Percentiles rank a stretch among this genome's conserved stretches.
phyloP scores from a whole-genome alignment of 2,329 filamentous ascomycete genomes.

The Chaetoscypha palmicola region DNA sequence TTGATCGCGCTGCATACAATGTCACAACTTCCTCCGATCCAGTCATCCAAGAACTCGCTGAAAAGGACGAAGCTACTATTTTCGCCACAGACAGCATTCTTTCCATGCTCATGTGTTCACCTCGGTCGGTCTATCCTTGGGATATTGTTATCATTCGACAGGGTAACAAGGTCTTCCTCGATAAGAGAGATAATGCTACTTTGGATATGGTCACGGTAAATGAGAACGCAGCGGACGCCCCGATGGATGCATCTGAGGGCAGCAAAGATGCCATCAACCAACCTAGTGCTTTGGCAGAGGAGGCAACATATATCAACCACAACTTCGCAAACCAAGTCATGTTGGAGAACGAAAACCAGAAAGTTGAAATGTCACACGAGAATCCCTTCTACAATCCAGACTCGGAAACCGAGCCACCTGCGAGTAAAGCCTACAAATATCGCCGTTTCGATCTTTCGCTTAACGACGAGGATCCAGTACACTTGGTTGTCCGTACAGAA shows the following conservation, averaged over 20 bases:
- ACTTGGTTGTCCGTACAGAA: conserved; percentile 90
- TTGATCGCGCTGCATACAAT: conserved; percentile 96
- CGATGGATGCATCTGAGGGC: conserved; percentile 82
- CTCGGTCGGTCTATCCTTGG: conserved; percentile 96
- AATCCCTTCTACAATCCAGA: conserved; percentile 97
- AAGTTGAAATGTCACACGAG: conserved; percentile 76
- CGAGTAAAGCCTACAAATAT: conserved; percentile 98
- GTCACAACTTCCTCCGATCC: conserved; percentile 95
- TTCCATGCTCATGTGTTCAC: conserved; percentile 98
- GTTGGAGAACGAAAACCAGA: conserved; percentile 67
- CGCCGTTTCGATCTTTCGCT: conserved; percentile 91
- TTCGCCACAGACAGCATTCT: conserved; percentile 96
- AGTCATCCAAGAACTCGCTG: conserved; percentile 91
- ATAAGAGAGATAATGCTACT: conserved; percentile 93
- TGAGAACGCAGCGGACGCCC: conserved; percentile 94
- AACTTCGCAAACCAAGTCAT: conserved; percentile 98
- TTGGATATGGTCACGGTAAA: conserved; percentile 98
- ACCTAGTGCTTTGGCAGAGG: conserved; percentile 84
- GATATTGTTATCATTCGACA: conserved; percentile 91
- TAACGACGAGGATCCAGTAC: conserved; percentile 82
- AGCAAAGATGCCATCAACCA: conserved; percentile 95
- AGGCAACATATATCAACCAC: conserved; percentile 99
- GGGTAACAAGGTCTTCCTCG: conserved; percentile 95
- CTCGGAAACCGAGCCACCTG: conserved; percentile 87
- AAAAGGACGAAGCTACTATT: conserved; percentile 92